Evolutionary conservation across 2,329 filamentous ascomycete genomes (phyloP).

Genomic region (Exophiala lecanii-corni): DNA sequence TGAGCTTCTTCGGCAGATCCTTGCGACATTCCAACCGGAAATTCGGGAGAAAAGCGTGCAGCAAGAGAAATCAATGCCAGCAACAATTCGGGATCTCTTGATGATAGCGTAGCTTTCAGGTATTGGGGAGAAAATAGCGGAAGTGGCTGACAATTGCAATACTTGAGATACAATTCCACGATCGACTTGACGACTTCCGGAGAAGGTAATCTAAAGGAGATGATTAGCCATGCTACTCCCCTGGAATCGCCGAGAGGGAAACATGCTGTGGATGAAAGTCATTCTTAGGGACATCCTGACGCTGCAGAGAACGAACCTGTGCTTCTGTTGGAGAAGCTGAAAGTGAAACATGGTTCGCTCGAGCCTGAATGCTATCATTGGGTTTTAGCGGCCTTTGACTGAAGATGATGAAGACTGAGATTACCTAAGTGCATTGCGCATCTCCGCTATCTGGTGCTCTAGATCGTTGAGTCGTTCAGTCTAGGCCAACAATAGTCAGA

Average conservation of each 20-base stretch:
- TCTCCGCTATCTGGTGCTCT: background rate
- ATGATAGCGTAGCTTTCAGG: constrained; percentile 19
- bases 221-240: background rate
- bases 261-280: background rate
- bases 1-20: constrained; percentile 22
- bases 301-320: no score
- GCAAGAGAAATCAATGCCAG: constrained; percentile 31
- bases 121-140: constrained; percentile 28
- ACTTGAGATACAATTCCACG: constrained; percentile 29
- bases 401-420: no score
- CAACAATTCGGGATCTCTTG: constrained; percentile 28
- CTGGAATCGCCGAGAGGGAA: background rate
- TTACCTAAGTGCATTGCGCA: background rate
- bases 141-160: constrained; percentile 34
- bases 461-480: background rate
- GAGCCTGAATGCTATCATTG: no score
- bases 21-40: constrained; percentile 4
- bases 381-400: no score
- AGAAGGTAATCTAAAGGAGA: background rate
- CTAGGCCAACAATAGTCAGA: background rate
- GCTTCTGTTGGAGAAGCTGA: no score
- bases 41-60: constrained; percentile 25
- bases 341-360: no score
- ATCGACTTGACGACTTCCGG: constrained; percentile 8
- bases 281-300: no score